These are phyloP conservation scores for Alternaria novae-zelandiae DNA, from an alignment of 2,329 filamentous ascomycete species.

Conservation along the genomic window DNA sequence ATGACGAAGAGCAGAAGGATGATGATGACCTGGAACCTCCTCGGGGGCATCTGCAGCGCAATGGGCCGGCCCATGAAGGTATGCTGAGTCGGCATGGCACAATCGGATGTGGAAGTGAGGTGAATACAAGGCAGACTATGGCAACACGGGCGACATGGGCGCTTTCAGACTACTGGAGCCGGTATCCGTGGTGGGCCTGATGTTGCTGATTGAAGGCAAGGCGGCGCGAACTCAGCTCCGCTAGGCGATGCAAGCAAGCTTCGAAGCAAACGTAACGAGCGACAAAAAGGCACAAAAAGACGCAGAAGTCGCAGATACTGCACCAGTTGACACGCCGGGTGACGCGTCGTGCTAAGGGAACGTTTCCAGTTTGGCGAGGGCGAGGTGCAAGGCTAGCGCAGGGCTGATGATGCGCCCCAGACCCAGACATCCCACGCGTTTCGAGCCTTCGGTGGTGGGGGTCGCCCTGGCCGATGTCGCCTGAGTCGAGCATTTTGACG, in stretches of 20 bases:
- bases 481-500: slow-evolving; percentile 27
- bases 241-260: background rate
- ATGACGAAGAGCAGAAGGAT: slow-evolving; percentile 42
- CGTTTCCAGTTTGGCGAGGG: background rate
- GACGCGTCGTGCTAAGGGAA: slow-evolving; percentile 21
- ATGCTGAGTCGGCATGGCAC: slow-evolving; percentile 44
- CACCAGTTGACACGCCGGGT: slow-evolving; percentile 1
- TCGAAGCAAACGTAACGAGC: slow-evolving; percentile 4
- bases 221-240: background rate
- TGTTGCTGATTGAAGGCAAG: background rate
- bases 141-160: slow-evolving; percentile 15
- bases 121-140: slow-evolving; percentile 9
- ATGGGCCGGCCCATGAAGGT: slow-evolving; percentile 42
- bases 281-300: slow-evolving; percentile 5
- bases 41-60: slow-evolving; percentile 50
- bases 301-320: background rate
- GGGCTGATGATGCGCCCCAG: slow-evolving; percentile 24
- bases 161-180: slow-evolving; percentile 6
- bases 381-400: slow-evolving; percentile 19
- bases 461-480: slow-evolving; percentile 38
- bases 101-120: background rate
- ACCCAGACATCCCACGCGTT: slow-evolving; percentile 11
- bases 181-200: slow-evolving; percentile 17
- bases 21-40: slow-evolving; percentile 55
- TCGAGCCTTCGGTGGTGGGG: slow-evolving; percentile 22